Conservation (phyloP, 169 alveolate genomes). For the Plasmodium inui region DNA sequence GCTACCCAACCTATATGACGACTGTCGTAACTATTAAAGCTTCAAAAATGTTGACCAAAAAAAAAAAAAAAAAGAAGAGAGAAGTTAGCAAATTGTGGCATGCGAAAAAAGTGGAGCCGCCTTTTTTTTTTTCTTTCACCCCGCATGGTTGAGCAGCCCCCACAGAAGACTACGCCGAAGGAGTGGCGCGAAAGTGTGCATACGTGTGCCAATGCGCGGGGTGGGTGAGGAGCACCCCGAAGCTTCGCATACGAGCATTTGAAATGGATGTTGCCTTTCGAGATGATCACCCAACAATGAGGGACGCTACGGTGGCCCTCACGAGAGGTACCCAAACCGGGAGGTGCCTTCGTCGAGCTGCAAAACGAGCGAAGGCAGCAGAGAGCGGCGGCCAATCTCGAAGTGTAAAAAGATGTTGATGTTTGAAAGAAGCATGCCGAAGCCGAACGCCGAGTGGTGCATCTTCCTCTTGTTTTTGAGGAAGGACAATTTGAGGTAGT, state of each 20-base stretch:
- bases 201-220: not conserved
- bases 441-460: constrained; percentile 36
- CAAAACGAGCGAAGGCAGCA: constrained; percentile 34
- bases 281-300: not conserved
- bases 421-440: constrained; percentile 33
- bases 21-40: not conserved
- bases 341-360: constrained; percentile 34
- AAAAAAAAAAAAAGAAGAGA: not conserved
- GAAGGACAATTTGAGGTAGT: constrained; percentile 22
- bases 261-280: not conserved
- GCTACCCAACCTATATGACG: not conserved
- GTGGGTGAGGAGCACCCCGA: not conserved
- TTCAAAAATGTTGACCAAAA: not conserved
- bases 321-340: constrained; percentile 34
- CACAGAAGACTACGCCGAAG: not conserved
- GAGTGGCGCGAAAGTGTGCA: not conserved
- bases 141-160: not conserved
- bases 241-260: not conserved
- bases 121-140: not conserved
- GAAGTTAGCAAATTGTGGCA: not conserved
- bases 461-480: constrained; percentile 20
- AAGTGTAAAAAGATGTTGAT: constrained; percentile 34
- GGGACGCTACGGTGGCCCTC: not conserved
- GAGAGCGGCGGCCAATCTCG: not conserved
- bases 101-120: not conserved